These are phyloP conservation scores for Cytidiella melzeri DNA, from an alignment of 768 basidiomycete species.

Conservation along the genomic window DNA sequence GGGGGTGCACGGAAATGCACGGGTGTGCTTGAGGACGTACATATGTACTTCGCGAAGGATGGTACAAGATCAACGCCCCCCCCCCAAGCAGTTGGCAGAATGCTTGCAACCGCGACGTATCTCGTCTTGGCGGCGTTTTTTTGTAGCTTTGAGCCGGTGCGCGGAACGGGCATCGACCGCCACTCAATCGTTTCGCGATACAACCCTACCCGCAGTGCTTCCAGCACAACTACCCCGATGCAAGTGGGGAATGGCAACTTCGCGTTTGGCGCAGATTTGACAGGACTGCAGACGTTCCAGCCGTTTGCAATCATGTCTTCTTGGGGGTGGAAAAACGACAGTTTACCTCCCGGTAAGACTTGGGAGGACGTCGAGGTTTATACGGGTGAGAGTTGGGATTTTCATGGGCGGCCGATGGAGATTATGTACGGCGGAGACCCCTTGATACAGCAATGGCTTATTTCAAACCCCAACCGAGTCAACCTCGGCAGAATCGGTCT, in stretches of 20 bases:
- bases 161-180: constrained; percentile 32
- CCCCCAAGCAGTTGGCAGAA: no score
- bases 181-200: constrained; percentile 39
- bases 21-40: not conserved
- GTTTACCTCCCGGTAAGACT: constrained; percentile 38
- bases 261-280: constrained; percentile 53
- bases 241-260: constrained; percentile 60
- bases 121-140: not conserved
- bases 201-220: constrained; percentile 45
- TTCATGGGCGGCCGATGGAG: constrained; percentile 42
- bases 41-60: no score
- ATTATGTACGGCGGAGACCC: constrained; percentile 46
- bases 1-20: not conserved
- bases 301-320: constrained; percentile 51
- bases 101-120: not conserved
- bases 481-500: constrained; percentile 49
- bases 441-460: constrained; percentile 47
- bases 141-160: not conserved
- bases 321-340: constrained; percentile 61
- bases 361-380: constrained; percentile 40
- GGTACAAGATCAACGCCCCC: no score
- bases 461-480: constrained; percentile 50
- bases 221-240: constrained; percentile 42
- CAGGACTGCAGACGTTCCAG: constrained; percentile 51
- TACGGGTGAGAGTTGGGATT: constrained; percentile 43